Base-by-base conservation (phyloP, 2,329 filamentous ascomycete species). In the Aspergillus hiratsukae region DNA sequence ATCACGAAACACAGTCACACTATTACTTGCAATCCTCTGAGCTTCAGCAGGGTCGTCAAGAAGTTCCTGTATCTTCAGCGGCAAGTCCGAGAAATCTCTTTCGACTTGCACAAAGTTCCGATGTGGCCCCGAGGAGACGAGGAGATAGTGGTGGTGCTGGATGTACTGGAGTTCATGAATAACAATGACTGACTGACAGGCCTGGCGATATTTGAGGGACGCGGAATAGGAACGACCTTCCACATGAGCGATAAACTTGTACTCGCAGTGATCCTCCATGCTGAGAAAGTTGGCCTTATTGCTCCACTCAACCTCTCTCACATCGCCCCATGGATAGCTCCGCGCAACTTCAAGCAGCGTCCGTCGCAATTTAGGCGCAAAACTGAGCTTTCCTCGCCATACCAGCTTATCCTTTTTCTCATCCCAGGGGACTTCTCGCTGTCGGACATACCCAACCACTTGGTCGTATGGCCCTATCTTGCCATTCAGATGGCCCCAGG, bases 1-100 rank as follows among this genome's bases (percentile, higher is more conserved):
- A 53, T 81, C 75, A n/a, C 77, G 72, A 61, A 81, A 81, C 5
- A 69, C 72, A 50, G 63, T 66, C 7, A 76, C 70, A 52, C 67
- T 76, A 55, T 81, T 79, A 28, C 74, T 66, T 27, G 79, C 79
- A 45, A 83, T 80, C 31, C 61, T 63, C 58, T 76, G 65, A 2
- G 78, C 77, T 17, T 67, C 62, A 1, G 67, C 59, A 3, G 69
- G 66, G 57, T 79, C 62, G 8, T 59, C 58, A 19, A 76, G 59
- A 19, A 79, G 64, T 17, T 69, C 66, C 4, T 74, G 52, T 43
- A 77, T 67, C 48, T 67, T 71, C 25, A 65, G 61, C 4, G 66
- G 61, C 58, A 83, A 74, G 61, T 87, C 83, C 59, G 80, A 81
- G 68, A 84, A 87, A 65, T 81, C 75, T 23, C 73, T 67, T 49